phyloP scores from a whole-genome alignment of 495 filamentous ascomycete species.

The Filosporella fistucella region DNA sequence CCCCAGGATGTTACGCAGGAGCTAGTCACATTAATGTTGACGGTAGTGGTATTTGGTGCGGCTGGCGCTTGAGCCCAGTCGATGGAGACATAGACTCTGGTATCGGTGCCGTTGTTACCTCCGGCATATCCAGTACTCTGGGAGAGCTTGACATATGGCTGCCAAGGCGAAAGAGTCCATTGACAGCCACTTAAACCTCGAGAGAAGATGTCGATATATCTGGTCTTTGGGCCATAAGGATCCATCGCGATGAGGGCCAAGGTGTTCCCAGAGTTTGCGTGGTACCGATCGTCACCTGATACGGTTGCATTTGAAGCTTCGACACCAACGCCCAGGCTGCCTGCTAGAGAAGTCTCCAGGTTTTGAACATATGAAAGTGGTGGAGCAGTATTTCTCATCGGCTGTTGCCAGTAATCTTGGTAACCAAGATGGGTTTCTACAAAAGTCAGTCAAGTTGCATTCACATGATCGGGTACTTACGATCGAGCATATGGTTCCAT shows the following conservation, averaged over 20 bases:
- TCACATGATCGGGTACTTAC: constrained; percentile 24
- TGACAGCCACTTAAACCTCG: constrained; percentile 53
- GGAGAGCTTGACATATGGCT: constrained; percentile 54
- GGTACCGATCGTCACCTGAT: constrained; percentile 62
- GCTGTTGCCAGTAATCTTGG: constrained; percentile 59
- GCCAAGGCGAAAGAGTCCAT: constrained; percentile 47
- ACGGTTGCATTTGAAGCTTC: constrained; percentile 61
- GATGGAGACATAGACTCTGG: constrained; percentile 53
- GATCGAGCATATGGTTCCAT: constrained; percentile 71
- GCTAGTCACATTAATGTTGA: constrained; percentile 51
- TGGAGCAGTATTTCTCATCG: constrained; percentile 64
- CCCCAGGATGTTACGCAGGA: too few species aligned
- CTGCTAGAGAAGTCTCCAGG: constrained; percentile 49
- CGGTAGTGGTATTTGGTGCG: constrained; percentile 37
- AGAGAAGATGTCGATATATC: constrained; percentile 66
- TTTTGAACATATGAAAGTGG: constrained; percentile 52
- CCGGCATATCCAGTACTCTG: constrained; percentile 49
- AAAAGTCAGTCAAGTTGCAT: neutral
- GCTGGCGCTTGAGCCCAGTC: constrained; percentile 55
- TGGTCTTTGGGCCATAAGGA: constrained; percentile 53
- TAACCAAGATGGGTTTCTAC: constrained; percentile 49
- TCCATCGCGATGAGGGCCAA: constrained; percentile 54
- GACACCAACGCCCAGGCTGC: constrained; percentile 61
- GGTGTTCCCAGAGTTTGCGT: constrained; percentile 51
- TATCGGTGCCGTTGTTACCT: constrained; percentile 41